Percentiles rank a stretch among this genome's conserved stretches.
phyloP scores from a whole-genome alignment of 768 basidiomycete genomes.

The Xerocomellus chrysenteron region DNA sequence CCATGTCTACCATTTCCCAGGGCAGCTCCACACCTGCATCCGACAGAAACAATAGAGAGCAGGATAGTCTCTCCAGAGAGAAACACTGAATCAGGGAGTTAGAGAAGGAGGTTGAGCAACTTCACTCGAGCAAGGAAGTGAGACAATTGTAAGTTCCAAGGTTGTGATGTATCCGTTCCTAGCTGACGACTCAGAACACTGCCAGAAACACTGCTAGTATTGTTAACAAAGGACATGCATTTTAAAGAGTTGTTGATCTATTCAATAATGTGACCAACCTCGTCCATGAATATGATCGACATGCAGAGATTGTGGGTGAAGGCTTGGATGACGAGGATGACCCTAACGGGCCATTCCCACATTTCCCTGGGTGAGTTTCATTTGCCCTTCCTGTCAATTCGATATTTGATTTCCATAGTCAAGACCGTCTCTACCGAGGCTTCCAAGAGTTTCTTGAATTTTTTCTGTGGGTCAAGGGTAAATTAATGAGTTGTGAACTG shows the following conservation, averaged over 20 bases:
- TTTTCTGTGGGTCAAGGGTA: not conserved
- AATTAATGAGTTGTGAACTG: not conserved
- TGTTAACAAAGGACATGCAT: not conserved
- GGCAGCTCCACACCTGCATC: too few relatives aligned
- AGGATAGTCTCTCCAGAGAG: not conserved
- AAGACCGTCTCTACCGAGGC: not conserved
- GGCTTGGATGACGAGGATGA: not conserved
- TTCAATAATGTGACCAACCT: not conserved
- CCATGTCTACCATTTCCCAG: too few relatives aligned
- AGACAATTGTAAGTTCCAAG: not conserved
- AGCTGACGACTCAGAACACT: not conserved
- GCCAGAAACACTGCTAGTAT: not conserved
- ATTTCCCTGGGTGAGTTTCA: not conserved
- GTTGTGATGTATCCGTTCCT: too few relatives aligned
- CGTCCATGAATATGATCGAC: not conserved
- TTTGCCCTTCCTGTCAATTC: not conserved
- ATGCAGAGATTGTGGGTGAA: not conserved
- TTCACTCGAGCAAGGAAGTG: not conserved
- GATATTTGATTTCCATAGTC: not conserved
- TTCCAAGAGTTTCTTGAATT: not conserved
- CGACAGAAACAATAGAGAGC: too few relatives aligned
- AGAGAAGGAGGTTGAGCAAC: not conserved
- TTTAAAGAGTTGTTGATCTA: not conserved
- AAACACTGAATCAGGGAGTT: not conserved
- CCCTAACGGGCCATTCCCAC: not conserved